These are phyloP conservation scores for Apiospora koreana DNA, from an alignment of 2,329 filamentous ascomycete genomes.

Conservation along the genomic window DNA sequence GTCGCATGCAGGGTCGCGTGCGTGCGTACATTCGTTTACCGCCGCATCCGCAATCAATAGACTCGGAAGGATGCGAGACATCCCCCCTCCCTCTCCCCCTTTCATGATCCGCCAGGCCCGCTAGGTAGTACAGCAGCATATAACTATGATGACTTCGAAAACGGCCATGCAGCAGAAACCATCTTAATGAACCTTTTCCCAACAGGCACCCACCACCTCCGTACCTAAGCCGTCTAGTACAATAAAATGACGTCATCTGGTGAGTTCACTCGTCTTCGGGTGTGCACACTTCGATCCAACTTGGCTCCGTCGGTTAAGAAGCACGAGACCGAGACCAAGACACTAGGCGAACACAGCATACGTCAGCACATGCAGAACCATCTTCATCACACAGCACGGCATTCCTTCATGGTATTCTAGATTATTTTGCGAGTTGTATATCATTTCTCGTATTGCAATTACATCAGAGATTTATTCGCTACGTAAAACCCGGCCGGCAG, in stretches of 20 bases:
- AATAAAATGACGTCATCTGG: not conserved
- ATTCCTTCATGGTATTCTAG: not conserved
- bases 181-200: not conserved
- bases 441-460: not conserved
- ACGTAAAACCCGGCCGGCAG: not conserved
- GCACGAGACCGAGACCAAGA: not conserved
- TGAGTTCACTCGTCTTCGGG: not conserved
- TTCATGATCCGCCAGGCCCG: not conserved
- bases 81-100: not conserved
- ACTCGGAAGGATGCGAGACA: not conserved
- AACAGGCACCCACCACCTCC: not conserved
- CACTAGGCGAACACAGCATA: not conserved
- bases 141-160: not conserved
- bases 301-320: not conserved
- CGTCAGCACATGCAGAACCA: not conserved
- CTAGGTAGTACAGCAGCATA: not conserved
- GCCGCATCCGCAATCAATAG: not conserved
- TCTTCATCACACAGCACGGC: not conserved
- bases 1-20: not conserved
- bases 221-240: not conserved
- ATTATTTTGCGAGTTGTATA: not conserved
- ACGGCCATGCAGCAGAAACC: not conserved
- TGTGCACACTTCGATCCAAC: not conserved
- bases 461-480: not conserved
- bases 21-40: not conserved